phyloP scores from a whole-genome alignment of 2,329 filamentous ascomycete species.

The Xylariaceae sp. region DNA sequence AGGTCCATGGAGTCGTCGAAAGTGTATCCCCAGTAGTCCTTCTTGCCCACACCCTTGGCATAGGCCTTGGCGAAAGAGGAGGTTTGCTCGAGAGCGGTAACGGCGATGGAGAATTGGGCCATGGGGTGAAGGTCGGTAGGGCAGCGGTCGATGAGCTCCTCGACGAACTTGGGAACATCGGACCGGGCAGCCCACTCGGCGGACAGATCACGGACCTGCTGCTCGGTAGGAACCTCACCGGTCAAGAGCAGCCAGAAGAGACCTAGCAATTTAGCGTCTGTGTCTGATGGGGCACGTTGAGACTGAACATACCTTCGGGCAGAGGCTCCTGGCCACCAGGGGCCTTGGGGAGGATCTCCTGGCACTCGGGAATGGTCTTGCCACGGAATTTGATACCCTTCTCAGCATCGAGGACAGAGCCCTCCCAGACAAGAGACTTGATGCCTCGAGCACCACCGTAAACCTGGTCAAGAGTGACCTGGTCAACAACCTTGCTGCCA shows the following conservation, averaged over 20 bases:
- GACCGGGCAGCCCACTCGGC: conserved; percentile 98
- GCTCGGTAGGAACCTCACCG: conserved; percentile 93
- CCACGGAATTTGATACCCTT: conserved; percentile 99
- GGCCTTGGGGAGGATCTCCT: conserved; percentile 94
- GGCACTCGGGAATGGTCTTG: conserved; percentile 98
- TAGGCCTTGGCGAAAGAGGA: conserved; percentile 98
- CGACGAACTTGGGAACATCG: conserved; percentile 94
- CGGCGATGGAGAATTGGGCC: conserved; percentile 97
- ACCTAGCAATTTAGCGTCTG: conserved; percentile 39
- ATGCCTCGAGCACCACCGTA: conserved; percentile 99
- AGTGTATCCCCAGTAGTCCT: conserved; percentile 99
- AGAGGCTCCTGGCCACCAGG: conserved; percentile 95
- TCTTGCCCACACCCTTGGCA: conserved; percentile 98
- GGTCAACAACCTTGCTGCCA: conserved; percentile 90
- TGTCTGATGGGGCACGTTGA: background rate
- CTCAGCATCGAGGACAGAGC: conserved; percentile 95
- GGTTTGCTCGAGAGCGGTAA: conserved; percentile 97
- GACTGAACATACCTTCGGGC: conserved; percentile 65
- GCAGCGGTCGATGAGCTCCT: conserved; percentile 99
- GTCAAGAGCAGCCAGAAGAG: conserved; percentile 99
- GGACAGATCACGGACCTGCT: conserved; percentile 96
- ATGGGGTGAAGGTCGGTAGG: conserved; percentile 98
- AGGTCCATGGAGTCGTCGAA: conserved; percentile 99
- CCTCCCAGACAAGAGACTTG: conserved; percentile 98
- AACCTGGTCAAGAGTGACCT: conserved; percentile 98